These are phyloP conservation scores for Monilinia aucupariae DNA, from an alignment of 2,329 filamentous ascomycete species.

Conservation along the genomic window DNA sequence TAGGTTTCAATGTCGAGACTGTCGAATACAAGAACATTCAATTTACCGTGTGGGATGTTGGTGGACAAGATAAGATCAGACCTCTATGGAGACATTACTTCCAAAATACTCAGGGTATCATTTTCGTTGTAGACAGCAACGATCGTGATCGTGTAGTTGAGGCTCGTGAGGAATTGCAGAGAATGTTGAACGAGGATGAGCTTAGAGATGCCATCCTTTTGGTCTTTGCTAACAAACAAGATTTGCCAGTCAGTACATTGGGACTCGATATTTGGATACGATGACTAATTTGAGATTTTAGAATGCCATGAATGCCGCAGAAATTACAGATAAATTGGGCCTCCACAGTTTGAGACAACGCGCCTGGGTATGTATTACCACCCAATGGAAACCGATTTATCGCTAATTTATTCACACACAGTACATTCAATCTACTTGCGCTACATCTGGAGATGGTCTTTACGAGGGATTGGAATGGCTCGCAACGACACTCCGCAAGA, in stretches of 20 bases:
- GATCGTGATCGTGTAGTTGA: conserved; percentile 97
- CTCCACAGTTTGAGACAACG: conserved; percentile 98
- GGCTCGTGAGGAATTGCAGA: conserved; percentile 91
- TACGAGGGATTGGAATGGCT: conserved; percentile 98
- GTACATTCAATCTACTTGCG: conserved; percentile 99
- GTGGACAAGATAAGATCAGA: conserved; percentile 99
- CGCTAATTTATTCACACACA: conserved; percentile 43
- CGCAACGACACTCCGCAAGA: conserved; percentile 75
- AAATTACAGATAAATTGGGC: conserved; percentile 99
- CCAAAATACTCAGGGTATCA: conserved; percentile 98
- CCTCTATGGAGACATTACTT: conserved; percentile 99
- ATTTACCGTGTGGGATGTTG: conserved; percentile 99
- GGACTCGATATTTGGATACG: neutral
- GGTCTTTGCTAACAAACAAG: conserved; percentile 99
- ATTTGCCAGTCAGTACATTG: conserved; percentile 73
- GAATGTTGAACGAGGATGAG: conserved; percentile 98
- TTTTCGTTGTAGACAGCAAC: conserved; percentile 99
- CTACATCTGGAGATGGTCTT: conserved; percentile 97
- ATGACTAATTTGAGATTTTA: conserved; percentile 37
- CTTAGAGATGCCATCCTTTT: conserved; percentile 94
- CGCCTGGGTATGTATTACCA: conserved; percentile 77
- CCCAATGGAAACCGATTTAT: conserved; percentile 1
- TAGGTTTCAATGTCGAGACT: conserved; percentile 99
- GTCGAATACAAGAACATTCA: conserved; percentile 99
- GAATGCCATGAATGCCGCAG: conserved; percentile 99